Percentiles rank a stretch among this genome's conserved stretches.
Conservation (phyloP, 306 rosid genomes). For the Alnus rubra region DNA sequence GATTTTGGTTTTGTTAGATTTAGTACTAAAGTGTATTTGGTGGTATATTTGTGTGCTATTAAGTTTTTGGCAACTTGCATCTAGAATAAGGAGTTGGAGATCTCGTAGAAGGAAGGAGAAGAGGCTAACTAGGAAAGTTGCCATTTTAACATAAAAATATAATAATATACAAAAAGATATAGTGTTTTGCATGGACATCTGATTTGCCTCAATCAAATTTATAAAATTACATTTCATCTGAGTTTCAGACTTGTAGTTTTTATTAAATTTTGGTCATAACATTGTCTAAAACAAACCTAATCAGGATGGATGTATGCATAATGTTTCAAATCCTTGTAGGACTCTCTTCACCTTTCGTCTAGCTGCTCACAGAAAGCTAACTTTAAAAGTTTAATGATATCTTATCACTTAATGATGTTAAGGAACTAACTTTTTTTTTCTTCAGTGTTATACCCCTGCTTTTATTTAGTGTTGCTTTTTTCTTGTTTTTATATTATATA, state of each 20-base stretch:
- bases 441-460: neutral
- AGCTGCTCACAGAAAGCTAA: neutral
- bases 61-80: neutral
- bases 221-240: neutral
- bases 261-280: neutral
- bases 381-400: neutral
- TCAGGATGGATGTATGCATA: neutral
- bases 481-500: neutral
- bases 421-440: neutral
- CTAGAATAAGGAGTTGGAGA: neutral
- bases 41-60: neutral
- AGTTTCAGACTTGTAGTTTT: neutral
- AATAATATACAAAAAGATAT: neutral
- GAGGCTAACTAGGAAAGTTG: neutral
- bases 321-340: neutral
- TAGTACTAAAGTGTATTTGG: neutral
- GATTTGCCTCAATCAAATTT: neutral
- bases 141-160: neutral
- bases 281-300: neutral
- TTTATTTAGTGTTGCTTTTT: neutral
- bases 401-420: neutral
- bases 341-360: neutral
- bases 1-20: neutral
- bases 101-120: neutral
- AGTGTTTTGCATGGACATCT: neutral